Percentiles rank a stretch among this genome's conserved stretches.
Conservation (phyloP, 495 filamentous ascomycete genomes). For the Recurvomyces mirabilis region DNA sequence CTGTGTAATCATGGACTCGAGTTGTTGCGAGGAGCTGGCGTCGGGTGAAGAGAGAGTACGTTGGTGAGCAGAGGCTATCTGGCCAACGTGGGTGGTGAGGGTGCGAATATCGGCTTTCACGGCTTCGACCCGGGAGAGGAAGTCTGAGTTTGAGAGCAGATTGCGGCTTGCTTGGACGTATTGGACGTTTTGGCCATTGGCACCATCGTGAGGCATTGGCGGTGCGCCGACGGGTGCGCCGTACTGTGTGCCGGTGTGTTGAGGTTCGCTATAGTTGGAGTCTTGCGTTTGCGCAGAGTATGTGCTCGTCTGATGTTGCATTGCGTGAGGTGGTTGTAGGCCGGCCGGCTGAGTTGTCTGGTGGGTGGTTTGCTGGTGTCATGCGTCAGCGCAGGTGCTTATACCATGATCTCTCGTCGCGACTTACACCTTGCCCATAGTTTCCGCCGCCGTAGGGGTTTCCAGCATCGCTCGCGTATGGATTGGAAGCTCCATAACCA, state of each 20-base stretch:
- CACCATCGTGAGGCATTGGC: background rate
- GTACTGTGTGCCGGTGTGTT: background rate
- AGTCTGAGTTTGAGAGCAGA: constrained; percentile 39
- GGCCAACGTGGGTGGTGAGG: constrained; percentile 42
- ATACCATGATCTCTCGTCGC: background rate
- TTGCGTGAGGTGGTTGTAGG: constrained; percentile 15
- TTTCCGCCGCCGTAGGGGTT: constrained; percentile 17
- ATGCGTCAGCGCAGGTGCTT: constrained; percentile 1
- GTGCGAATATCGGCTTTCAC: constrained; percentile 46
- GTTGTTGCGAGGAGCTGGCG: constrained; percentile 34
- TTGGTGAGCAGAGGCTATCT: constrained; percentile 50
- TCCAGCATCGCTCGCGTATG: constrained; percentile 23
- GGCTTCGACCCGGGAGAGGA: constrained; percentile 47
- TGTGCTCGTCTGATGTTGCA: constrained; percentile 23
- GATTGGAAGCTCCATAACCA: constrained; percentile 38
- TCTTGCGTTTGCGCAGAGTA: constrained; percentile 22
- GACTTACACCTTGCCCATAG: constrained; percentile 9
- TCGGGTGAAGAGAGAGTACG: constrained; percentile 46
- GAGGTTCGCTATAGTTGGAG: constrained; percentile 25
- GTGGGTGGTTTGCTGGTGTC: background rate
- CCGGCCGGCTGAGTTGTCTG: too few species aligned
- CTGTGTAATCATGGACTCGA: constrained; percentile 50
- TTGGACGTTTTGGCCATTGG: constrained; percentile 10
- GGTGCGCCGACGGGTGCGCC: constrained; percentile 6
- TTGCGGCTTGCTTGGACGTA: constrained; percentile 16